Base-by-base conservation (phyloP, 1,284 basidiomycete genomes). In the Meripilus lineatus region DNA sequence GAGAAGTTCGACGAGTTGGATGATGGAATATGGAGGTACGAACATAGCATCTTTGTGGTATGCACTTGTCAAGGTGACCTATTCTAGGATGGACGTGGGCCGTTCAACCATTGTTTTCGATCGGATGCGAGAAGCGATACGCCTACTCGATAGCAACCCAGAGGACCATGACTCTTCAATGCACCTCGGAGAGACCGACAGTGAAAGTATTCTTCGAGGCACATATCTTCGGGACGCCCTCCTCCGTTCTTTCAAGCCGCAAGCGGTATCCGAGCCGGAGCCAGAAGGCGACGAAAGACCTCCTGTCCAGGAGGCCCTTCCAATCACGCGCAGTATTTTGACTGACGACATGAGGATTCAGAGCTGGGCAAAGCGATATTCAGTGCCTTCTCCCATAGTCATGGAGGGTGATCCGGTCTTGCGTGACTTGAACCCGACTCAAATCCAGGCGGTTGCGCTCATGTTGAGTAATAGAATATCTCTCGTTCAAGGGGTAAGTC, bases 401-500 rank as follows among this genome's bases (percentile, higher is more conserved):
- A 65, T 93, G 2, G 84, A 90, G 45, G 90, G 90, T 5, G 93
- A 96, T 64, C 93, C 93, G 0, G 63, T 72, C 2, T 61, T 95
- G 1, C 50, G 58, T 0, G 71, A 71, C 0, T 62, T 96, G 51
- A 96, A 95, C 58, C 58, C 64, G 8, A 86, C 84, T n/a, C 93
- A 97, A 63, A 74, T 78, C 42, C 71, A 79, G 44, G 93, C 93
- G 0, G 80, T 94, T 38, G 93, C 92, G 1, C 77, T 82, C 68
- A 94, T 95, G 87, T 73, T 96, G 35, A 79, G 81, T 5, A 76
- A 92, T 53, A 70, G 81, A 24, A 64, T 92, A 28, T 88, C 85
- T 58, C 70, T 96, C 18, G 79, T 96, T 17, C 93, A 96, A 67
- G 93, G 93, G 13, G 89, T 91, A 61, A 59, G 83, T 69, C 2